phyloP scores from a whole-genome alignment of 768 basidiomycete genomes.

The Naematelia encephala region DNA sequence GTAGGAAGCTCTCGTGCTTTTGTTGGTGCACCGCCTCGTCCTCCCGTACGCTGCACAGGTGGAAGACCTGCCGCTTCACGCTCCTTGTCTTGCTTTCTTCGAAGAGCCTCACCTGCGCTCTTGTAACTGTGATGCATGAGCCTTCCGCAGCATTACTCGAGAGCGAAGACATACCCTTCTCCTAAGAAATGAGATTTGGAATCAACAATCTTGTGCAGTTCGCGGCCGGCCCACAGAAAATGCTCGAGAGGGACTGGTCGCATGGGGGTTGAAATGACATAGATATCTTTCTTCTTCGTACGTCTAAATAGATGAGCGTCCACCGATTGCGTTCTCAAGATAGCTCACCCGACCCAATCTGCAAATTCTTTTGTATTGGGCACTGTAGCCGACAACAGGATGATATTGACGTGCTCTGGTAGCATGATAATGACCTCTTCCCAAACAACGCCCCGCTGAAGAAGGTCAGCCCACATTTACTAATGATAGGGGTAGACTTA shows the following conservation, averaged over 20 bases:
- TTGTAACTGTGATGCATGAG: constrained; percentile 63
- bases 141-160: neutral
- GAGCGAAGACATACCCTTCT: constrained; percentile 61
- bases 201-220: constrained; percentile 89
- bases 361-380: constrained; percentile 98
- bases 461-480: neutral
- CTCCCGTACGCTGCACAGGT: constrained; percentile 78
- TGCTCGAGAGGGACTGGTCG: constrained; percentile 96
- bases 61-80: constrained; percentile 89
- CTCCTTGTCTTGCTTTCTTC: constrained; percentile 96
- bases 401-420: constrained; percentile 97
- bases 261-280: constrained; percentile 94
- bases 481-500: constrained; percentile 48
- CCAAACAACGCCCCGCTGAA: constrained; percentile 96
- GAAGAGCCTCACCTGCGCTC: constrained; percentile 79
- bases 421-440: constrained; percentile 99
- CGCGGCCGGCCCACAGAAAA: constrained; percentile 89
- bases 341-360: constrained; percentile 91
- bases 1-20: constrained; percentile 43
- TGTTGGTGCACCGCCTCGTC: constrained; percentile 64
- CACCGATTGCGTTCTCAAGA: neutral
- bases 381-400: constrained; percentile 92
- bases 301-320: constrained; percentile 58
- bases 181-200: constrained; percentile 67
- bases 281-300: constrained; percentile 98